Evolutionary conservation across 2,329 filamentous ascomycete genomes (phyloP).

Genomic region (Phialophora tarda): DNA sequence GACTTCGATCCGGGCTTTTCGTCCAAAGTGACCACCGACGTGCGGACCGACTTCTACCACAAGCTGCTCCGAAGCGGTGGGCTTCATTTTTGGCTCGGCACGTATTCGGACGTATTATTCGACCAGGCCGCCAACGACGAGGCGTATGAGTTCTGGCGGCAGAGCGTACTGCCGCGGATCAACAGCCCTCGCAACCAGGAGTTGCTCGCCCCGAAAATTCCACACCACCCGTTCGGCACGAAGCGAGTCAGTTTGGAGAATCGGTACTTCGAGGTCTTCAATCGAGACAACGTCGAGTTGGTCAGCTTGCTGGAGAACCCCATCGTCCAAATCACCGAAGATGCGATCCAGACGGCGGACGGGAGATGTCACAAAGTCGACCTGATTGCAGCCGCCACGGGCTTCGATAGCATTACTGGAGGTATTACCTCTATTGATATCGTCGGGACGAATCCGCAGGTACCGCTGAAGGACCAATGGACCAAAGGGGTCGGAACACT

Average conservation of each 20-base stretch:
- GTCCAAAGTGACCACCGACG: neutral
- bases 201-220: constrained; percentile 53
- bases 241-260: constrained; percentile 67
- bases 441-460: too few species aligned
- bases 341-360: constrained; percentile 46
- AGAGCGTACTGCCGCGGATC: constrained; percentile 54
- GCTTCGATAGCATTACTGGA: too few species aligned
- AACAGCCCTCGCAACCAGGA: constrained; percentile 58
- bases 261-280: constrained; percentile 46
- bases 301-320: constrained; percentile 48
- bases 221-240: constrained; percentile 63
- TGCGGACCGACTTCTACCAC: constrained; percentile 1
- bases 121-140: constrained; percentile 18
- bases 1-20: constrained; percentile 10
- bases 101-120: constrained; percentile 1
- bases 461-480: too few species aligned
- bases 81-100: neutral
- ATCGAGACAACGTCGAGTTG: constrained; percentile 45
- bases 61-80: neutral
- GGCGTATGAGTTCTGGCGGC: constrained; percentile 51
- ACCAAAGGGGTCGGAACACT: too few species aligned
- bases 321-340: constrained; percentile 47
- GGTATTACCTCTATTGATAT: too few species aligned
- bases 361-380: too few species aligned
- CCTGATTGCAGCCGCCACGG: too few species aligned